Conservation (phyloP, 2,329 filamentous ascomycete species). For the Diaporthe batatas region DNA sequence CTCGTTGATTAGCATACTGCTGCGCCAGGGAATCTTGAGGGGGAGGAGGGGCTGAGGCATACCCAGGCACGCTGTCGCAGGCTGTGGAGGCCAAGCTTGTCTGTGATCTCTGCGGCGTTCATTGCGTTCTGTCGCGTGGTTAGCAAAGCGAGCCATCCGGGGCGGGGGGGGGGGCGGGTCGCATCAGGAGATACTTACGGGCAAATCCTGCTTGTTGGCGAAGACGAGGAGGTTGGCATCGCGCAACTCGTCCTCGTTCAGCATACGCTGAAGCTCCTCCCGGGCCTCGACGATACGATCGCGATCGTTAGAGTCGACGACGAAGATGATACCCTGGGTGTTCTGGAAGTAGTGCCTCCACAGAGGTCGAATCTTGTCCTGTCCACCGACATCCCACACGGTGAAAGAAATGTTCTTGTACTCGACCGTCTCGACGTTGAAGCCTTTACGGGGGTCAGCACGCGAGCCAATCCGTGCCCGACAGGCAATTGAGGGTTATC, state of each 20-base stretch:
- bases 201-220: slow-evolving; percentile 99
- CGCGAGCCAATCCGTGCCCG: slow-evolving; percentile 45
- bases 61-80: slow-evolving; percentile 99
- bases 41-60: slow-evolving; percentile 61
- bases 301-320: slow-evolving; percentile 98
- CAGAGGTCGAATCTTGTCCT: slow-evolving; percentile 99
- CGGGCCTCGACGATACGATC: slow-evolving; percentile 97
- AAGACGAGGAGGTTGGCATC: slow-evolving; percentile 97
- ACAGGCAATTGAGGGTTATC: slow-evolving; percentile 3
- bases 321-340: slow-evolving; percentile 99
- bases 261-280: slow-evolving; percentile 96
- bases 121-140: slow-evolving; percentile 84
- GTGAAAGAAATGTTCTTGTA: slow-evolving; percentile 99
- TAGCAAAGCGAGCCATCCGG: slow-evolving; percentile 43
- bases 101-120: slow-evolving; percentile 99
- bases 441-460: slow-evolving; percentile 68
- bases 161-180: not conserved
- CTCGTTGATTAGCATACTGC: slow-evolving; percentile 40
- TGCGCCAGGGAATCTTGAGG: not conserved
- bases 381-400: slow-evolving; percentile 99
- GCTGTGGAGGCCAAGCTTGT: slow-evolving; percentile 99
- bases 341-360: slow-evolving; percentile 99
- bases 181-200: slow-evolving; percentile 69
- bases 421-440: slow-evolving; percentile 99
- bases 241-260: slow-evolving; percentile 98